A percentile compares a stretch with the other conserved stretches of the same genome.
Evolutionary conservation across 2,329 filamentous ascomycete genomes (phyloP).

Genomic region (Arachnopeziza araneosa): DNA sequence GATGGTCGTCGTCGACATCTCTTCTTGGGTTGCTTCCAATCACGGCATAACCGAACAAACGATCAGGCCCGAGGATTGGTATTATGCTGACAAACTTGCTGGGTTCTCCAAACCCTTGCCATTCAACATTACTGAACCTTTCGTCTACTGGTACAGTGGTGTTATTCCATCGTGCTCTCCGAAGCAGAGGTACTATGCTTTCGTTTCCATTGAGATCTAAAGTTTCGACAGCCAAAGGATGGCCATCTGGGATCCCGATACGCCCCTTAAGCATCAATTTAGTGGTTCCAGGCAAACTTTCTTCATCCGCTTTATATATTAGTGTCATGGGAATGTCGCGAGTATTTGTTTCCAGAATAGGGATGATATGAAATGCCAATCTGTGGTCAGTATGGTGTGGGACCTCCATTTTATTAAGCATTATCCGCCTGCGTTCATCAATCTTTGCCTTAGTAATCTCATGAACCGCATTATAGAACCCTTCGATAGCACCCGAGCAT

Average conservation of each 20-base stretch:
- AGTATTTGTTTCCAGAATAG: conserved; percentile 18
- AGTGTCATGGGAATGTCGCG: conserved; percentile 26
- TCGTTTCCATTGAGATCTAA: conserved; percentile 17
- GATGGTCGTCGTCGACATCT: conserved; percentile 21
- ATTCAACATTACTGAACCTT: conserved; percentile 20
- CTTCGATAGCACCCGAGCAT: conserved; percentile 19
- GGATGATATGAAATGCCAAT: conserved; percentile 10
- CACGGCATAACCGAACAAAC: conserved; percentile 22
- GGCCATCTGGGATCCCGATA: conserved; percentile 21
- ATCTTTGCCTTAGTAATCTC: conserved; percentile 24
- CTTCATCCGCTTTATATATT: conserved; percentile 24
- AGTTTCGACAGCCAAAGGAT: conserved; percentile 14
- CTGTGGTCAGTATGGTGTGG: neutral
- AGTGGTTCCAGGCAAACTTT: conserved; percentile 8
- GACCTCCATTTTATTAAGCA: conserved; percentile 20
- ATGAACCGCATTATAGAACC: conserved; percentile 21
- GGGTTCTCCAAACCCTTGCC: conserved; percentile 21
- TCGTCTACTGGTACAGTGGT: conserved; percentile 19
- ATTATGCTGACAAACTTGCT: conserved; percentile 21
- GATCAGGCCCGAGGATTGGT: conserved; percentile 15
- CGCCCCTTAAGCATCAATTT: conserved; percentile 12
- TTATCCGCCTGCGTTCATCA: conserved; percentile 17
- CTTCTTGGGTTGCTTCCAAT: conserved; percentile 24
- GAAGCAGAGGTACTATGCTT: conserved; percentile 20
- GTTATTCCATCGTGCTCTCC: conserved; percentile 16